These are phyloP conservation scores for Paraphaeosphaeria sporulosa DNA, from an alignment of 2,329 filamentous ascomycete species.

Conservation along the genomic window DNA sequence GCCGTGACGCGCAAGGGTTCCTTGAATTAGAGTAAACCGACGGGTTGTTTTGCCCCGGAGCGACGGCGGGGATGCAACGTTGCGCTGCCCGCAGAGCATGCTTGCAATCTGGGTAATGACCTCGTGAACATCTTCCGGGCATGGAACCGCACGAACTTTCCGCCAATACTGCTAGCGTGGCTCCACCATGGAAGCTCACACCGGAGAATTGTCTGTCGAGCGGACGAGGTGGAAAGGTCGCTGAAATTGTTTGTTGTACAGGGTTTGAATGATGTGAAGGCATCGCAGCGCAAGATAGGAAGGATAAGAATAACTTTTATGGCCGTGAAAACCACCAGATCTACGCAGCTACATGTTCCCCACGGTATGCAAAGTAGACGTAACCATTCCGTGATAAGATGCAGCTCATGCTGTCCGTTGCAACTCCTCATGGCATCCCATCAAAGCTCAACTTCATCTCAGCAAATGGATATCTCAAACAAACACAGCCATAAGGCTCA, in stretches of 20 bases:
- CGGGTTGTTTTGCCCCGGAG: slow-evolving; percentile 1
- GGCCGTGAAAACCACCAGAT: neutral
- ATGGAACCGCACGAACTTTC: neutral
- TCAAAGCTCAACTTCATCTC: neutral
- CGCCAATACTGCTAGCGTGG: neutral
- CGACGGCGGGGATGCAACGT: neutral
- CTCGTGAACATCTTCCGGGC: neutral
- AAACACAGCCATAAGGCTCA: neutral
- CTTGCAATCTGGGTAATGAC: slow-evolving; percentile 4
- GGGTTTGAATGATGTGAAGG: neutral
- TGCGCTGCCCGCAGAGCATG: neutral
- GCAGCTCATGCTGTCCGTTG: neutral
- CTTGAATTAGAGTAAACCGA: neutral
- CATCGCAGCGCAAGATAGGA: neutral
- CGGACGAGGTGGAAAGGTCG: neutral
- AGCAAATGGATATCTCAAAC: slow-evolving; percentile 7
- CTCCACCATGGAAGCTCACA: neutral
- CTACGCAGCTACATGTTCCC: neutral
- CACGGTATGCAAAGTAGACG: neutral
- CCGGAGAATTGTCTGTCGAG: neutral
- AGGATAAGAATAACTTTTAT: slow-evolving; percentile 2
- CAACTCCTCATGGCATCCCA: neutral
- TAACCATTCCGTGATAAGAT: neutral
- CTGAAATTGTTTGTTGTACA: neutral
- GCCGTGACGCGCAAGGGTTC: neutral